A percentile compares a stretch with the other conserved stretches of the same genome.
Conservation (phyloP, 2,329 filamentous ascomycete genomes). For the Botryotinia convoluta region DNA sequence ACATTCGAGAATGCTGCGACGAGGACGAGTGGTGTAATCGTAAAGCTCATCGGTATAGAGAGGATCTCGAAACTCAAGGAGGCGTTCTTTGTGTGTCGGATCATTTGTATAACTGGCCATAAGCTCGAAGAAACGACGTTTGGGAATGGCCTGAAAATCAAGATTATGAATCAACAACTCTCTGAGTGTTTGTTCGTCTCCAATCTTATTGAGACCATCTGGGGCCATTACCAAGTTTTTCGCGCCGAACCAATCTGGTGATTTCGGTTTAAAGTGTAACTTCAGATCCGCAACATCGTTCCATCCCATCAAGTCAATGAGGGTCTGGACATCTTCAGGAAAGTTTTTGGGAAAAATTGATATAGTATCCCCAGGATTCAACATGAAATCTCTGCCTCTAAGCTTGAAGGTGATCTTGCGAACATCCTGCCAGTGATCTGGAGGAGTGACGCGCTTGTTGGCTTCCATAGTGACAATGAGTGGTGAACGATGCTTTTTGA, state of each 20-base stretch:
- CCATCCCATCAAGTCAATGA: constrained; percentile 82
- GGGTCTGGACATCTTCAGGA: constrained; percentile 69
- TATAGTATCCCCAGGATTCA: constrained; percentile 73
- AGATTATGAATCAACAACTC: constrained; percentile 76
- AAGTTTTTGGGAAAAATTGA: constrained; percentile 88
- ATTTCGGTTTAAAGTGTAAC: constrained; percentile 51
- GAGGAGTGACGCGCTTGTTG: constrained; percentile 75
- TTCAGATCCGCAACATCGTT: constrained; percentile 64
- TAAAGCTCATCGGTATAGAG: constrained; percentile 86
- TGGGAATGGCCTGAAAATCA: constrained; percentile 86
- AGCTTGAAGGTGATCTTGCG: constrained; percentile 68
- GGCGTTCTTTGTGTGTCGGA: constrained; percentile 71
- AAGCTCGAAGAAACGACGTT: constrained; percentile 78
- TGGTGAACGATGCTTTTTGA: not conserved
- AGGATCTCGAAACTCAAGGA: constrained; percentile 78
- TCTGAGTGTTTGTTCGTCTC: constrained; percentile 54
- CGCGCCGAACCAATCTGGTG: constrained; percentile 32
- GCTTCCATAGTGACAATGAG: constrained; percentile 45
- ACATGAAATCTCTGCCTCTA: constrained; percentile 40
- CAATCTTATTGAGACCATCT: constrained; percentile 37
- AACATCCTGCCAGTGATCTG: constrained; percentile 89
- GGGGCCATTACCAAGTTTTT: constrained; percentile 34
- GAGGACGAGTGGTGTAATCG: constrained; percentile 89
- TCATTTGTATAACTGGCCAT: constrained; percentile 74
- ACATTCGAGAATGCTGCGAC: constrained; percentile 87